phyloP scores from a whole-genome alignment of 2,329 filamentous ascomycete species.

The Penicillium sp. region DNA sequence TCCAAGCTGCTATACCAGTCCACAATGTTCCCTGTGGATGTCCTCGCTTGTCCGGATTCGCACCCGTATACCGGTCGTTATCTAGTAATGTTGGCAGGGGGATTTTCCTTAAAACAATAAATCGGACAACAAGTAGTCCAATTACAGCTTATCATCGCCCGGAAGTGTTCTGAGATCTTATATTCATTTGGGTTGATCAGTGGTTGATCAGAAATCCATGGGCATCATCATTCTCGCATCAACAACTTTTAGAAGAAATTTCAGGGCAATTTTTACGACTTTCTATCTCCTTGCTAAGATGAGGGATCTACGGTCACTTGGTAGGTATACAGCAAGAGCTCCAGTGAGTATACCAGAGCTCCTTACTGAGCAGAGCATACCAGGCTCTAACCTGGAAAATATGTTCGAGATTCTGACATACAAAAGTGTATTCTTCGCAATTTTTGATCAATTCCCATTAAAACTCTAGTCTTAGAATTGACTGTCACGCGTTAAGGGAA shows the following conservation, averaged over 20 bases:
- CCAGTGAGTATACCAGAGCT: too few relatives aligned
- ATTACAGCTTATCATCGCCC: background rate
- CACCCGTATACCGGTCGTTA: accelerated
- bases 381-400: background rate
- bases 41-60: background rate
- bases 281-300: background rate
- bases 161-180: too few relatives aligned
- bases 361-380: background rate
- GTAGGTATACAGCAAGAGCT: too few relatives aligned
- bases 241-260: background rate
- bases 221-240: too few relatives aligned
- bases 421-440: background rate
- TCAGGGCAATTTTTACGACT: background rate
- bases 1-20: background rate
- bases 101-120: background rate
- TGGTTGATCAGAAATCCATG: background rate
- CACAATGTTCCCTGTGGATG: too few relatives aligned
- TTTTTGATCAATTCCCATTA: background rate
- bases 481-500: background rate
- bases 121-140: background rate
- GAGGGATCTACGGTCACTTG: background rate
- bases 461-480: background rate
- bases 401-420: background rate
- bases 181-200: background rate
- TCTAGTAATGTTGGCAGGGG: background rate